Evolutionary conservation across 371 early-diverging fungal species (phyloP), one percentile per base, ranked within the genome.

Genomic region (Smittium mucronatum): DNA sequence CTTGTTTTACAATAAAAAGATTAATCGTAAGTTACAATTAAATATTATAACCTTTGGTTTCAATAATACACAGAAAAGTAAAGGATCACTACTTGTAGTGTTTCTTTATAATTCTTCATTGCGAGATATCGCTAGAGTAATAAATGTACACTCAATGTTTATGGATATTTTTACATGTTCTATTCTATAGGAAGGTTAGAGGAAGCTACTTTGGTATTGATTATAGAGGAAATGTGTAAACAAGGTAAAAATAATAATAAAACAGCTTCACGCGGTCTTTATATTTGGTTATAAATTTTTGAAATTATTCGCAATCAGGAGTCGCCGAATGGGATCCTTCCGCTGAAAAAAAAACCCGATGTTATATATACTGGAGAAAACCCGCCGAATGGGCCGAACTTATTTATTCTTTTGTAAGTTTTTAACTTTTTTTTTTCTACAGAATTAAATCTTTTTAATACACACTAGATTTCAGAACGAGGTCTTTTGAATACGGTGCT

Each of bases 321-420:
- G 81, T 82, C 29, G 93, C 91, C 2, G 88, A 86, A 69, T 93
- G 93, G 93, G 87, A 84, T 35, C 75, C 75, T 17, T 77, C 81
- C 34, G 72, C 80, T 36, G 80, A 83, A 67, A 75, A 76, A 5
- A 86, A 86, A 71, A 77, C 80, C 31, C 76, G 83, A 26, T 90
- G 88, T 21, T 77, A 88, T 26, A 78, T 94, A 11, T 88, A 86
- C 71, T 93, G 94, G 94, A 84, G 88, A 71, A 91, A 86, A 75
- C 93, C 92, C 11, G 92, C 91, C 36, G 93, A 91, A 64, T 94
- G 95, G 95, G 93, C 92, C 0, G 71, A 81, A 33, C 70, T 89
- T 71, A 85, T 94, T 25, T 85, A 86, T 73, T 78, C 83, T 69
- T 93, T 92, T 93, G 94, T 91, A 75, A 78, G 71, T 11, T 31